Percentiles rank a stretch among this genome's conserved stretches.
These are phyloP conservation scores for Jacaranda mimosifolia DNA, from an alignment of 257 asterid genomes.

Conservation along the genomic window DNA sequence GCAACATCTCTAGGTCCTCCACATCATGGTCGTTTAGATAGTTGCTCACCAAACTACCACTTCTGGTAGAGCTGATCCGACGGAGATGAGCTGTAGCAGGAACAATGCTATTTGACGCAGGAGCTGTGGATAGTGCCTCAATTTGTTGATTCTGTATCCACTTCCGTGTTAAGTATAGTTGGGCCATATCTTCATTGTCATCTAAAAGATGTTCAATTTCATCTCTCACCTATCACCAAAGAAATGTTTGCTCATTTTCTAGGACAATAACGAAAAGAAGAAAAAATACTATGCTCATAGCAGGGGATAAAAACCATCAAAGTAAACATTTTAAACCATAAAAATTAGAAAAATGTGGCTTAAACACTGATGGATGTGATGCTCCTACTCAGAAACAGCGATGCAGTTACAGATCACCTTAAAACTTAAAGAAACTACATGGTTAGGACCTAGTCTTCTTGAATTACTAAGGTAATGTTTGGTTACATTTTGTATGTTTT, in stretches of 20 bases:
- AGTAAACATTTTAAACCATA: not conserved
- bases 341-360: not conserved
- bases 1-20: slow-evolving; percentile 98
- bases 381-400: not conserved
- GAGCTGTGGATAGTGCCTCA: slow-evolving; percentile 61
- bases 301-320: not conserved
- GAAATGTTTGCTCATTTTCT: no score
- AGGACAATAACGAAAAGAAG: not conserved
- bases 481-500: no score
- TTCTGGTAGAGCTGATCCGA: slow-evolving; percentile 73
- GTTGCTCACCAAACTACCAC: slow-evolving; percentile 82
- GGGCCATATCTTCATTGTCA: slow-evolving; percentile 97
- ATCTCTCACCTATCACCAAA: slow-evolving; percentile 81
- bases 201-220: slow-evolving; percentile 98
- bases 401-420: not conserved
- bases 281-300: slow-evolving; percentile 4
- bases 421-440: not conserved
- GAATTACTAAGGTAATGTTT: no score
- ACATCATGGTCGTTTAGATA: slow-evolving; percentile 74
- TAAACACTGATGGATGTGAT: not conserved
- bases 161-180: slow-evolving; percentile 84
- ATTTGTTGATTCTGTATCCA: slow-evolving; percentile 84
- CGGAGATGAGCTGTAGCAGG: slow-evolving; percentile 66
- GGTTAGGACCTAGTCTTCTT: not conserved
- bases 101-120: slow-evolving; percentile 57